These are phyloP conservation scores for Saccharomyces hybrid DNA, from an alignment of 1,139 yeast species.

Conservation along the genomic window DNA sequence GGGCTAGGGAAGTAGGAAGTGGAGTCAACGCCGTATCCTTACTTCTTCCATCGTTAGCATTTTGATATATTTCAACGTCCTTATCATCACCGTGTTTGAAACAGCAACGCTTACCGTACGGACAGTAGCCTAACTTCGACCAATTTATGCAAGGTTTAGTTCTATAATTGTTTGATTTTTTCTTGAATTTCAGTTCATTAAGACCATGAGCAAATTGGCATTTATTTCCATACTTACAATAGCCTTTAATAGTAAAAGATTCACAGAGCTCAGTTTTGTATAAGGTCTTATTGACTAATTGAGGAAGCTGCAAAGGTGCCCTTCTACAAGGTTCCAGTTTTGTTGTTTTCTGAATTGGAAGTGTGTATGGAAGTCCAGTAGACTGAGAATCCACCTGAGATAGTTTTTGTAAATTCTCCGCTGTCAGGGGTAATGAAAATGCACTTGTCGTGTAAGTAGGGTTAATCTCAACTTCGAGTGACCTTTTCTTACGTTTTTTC, in stretches of 20 bases:
- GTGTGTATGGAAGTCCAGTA: conserved; percentile 1
- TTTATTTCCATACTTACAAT: conserved; percentile 81
- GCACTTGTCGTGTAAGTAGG: conserved; percentile 16
- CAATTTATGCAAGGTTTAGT: conserved; percentile 89
- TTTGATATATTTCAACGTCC: conserved; percentile 27
- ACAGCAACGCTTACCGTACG: conserved; percentile 87
- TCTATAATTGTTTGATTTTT: conserved; percentile 79
- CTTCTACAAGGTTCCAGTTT: not conserved
- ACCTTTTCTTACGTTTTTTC: conserved; percentile 5
- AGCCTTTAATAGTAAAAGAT: conserved; percentile 62
- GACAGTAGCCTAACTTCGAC: conserved; percentile 72
- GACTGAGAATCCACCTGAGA: conserved; percentile 6
- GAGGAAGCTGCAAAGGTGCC: conserved; percentile 4
- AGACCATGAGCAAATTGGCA: conserved; percentile 94
- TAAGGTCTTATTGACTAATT: conserved; percentile 53
- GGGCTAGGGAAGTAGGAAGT: not conserved
- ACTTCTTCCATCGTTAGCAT: conserved; percentile 11
- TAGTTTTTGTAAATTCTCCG: conserved; percentile 17
- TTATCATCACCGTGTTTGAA: conserved; percentile 61
- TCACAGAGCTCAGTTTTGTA: conserved; percentile 90
- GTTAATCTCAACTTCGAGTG: conserved; percentile 21
- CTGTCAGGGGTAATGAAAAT: conserved; percentile 19
- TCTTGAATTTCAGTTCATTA: conserved; percentile 62
- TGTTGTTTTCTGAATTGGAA: conserved; percentile 1
- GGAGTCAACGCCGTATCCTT: not conserved